Conservation (phyloP, 2,329 filamentous ascomycete species). For the Xylariaceae sp. region DNA sequence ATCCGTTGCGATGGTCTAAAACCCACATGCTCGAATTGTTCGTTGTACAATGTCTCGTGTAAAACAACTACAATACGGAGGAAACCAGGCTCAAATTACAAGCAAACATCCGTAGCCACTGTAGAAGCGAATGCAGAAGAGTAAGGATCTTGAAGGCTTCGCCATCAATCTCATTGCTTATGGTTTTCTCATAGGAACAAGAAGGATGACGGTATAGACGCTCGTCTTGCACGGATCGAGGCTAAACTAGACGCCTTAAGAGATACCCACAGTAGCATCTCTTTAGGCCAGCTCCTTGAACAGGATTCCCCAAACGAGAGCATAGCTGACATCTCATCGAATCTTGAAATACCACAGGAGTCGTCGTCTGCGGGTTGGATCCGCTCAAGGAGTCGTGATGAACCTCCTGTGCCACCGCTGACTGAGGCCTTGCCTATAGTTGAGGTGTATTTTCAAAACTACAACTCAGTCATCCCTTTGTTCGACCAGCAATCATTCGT, state of each 20-base stretch:
- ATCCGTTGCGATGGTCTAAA: slow-evolving; percentile 55
- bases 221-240: slow-evolving; percentile 40
- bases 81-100: slow-evolving; percentile 19
- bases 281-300: slow-evolving; percentile 1
- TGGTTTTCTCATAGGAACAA: background rate
- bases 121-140: background rate
- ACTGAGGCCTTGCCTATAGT: slow-evolving; percentile 46
- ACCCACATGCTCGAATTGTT: slow-evolving; percentile 52
- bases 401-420: slow-evolving; percentile 39
- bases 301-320: background rate
- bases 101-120: slow-evolving; percentile 22
- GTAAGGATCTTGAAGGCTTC: background rate
- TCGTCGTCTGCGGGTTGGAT: background rate
- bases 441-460: slow-evolving; percentile 47
- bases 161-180: background rate
- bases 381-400: background rate
- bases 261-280: background rate
- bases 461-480: slow-evolving; percentile 47
- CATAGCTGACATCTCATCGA: background rate
- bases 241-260: slow-evolving; percentile 36
- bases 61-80: slow-evolving; percentile 41
- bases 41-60: slow-evolving; percentile 51
- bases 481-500: slow-evolving; percentile 46
- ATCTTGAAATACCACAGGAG: background rate
- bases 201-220: slow-evolving; percentile 27